Evolutionary conservation across 805 yeast genomes (phyloP).

Genomic region (Teunomyces tritomae): DNA sequence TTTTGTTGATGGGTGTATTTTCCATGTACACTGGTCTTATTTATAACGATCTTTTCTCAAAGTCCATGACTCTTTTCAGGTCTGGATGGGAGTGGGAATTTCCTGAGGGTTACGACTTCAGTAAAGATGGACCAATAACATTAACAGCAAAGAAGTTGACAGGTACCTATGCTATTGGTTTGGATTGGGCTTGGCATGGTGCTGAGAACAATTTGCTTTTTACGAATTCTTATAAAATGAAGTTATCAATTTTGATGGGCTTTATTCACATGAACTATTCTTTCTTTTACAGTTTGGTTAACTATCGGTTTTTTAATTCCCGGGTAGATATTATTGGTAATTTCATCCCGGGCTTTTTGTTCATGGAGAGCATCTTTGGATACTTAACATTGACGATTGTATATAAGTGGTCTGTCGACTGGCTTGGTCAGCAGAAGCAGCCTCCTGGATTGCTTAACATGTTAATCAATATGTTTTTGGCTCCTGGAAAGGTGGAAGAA

Average conservation of each 20-base stretch:
- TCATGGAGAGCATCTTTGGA: constrained; percentile 96
- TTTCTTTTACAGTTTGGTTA: constrained; percentile 77
- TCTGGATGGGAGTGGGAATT: constrained; percentile 86
- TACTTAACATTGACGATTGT: constrained; percentile 81
- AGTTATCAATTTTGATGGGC: constrained; percentile 91
- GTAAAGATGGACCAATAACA: constrained; percentile 44
- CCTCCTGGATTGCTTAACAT: constrained; percentile 94
- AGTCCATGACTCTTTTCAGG: constrained; percentile 80
- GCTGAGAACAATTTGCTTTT: constrained; percentile 88
- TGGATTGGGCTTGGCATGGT: constrained; percentile 97
- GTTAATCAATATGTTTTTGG: constrained; percentile 91
- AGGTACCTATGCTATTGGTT: constrained; percentile 72
- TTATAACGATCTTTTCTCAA: constrained; percentile 91
- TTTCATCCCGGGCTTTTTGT: constrained; percentile 88
- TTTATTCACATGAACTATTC: constrained; percentile 93
- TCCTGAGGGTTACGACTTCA: constrained; percentile 66
- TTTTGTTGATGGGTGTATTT: constrained; percentile 88
- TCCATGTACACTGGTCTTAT: constrained; percentile 94
- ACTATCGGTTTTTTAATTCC: constrained; percentile 66
- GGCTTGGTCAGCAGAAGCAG: constrained; percentile 71
- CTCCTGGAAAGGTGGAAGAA: constrained; percentile 88
- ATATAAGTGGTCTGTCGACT: constrained; percentile 92
- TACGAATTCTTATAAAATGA: constrained; percentile 96
- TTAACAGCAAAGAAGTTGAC: constrained; percentile 66
- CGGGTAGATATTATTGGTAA: constrained; percentile 84